Conservation (phyloP, 345 rosid species). For the Erodium maritimum region DNA sequence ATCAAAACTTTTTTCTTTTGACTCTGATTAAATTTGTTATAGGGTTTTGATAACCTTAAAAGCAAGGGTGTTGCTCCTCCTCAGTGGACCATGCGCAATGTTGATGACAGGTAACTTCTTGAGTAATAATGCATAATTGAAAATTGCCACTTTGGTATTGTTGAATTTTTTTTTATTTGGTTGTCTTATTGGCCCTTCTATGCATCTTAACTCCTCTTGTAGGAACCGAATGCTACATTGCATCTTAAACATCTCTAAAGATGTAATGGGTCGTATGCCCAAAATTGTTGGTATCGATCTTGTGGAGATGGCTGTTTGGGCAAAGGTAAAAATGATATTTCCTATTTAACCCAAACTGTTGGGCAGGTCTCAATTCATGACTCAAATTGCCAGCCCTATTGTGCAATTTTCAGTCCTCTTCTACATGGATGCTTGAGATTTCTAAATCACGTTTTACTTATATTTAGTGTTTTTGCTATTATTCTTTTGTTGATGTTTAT, state of each 20-base stretch:
- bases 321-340: conserved; percentile 41
- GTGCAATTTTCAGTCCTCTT: too few species aligned
- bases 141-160: neutral
- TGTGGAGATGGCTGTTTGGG: conserved; percentile 85
- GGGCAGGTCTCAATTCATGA: too few species aligned
- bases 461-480: too few species aligned
- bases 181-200: conserved; percentile 1
- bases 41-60: conserved; percentile 92
- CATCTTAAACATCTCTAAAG: conserved; percentile 56
- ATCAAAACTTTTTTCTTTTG: neutral
- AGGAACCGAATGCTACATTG: conserved; percentile 59
- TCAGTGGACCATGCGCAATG: conserved; percentile 90
- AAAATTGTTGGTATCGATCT: conserved; percentile 69
- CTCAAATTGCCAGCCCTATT: too few species aligned
- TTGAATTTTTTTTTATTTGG: neutral
- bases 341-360: neutral
- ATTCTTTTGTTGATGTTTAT: too few species aligned
- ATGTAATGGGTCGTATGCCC: conserved; percentile 51
- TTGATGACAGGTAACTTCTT: conserved; percentile 59
- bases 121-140: neutral
- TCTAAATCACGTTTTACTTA: too few species aligned
- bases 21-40: conserved; percentile 24
- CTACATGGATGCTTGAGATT: too few species aligned
- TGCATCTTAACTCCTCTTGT: conserved; percentile 10
- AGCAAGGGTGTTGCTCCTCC: conserved; percentile 81